A percentile compares a stretch with the other conserved stretches of the same genome.
These are phyloP conservation scores for Peronospora tabacina DNA, from an alignment of 352 stramenopile species.

Conservation along the genomic window DNA sequence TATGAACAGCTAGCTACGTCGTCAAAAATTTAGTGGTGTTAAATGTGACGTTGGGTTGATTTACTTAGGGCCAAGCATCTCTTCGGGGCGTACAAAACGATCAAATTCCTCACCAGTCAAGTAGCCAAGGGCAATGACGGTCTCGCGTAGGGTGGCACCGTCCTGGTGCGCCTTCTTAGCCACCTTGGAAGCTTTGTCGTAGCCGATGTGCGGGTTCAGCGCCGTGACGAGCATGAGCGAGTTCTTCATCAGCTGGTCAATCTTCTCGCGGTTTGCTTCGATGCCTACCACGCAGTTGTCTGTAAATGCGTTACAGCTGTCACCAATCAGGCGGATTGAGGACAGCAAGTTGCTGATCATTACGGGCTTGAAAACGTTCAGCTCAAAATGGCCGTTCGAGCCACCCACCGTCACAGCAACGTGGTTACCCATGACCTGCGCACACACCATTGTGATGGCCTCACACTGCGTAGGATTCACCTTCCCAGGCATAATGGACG, in stretches of 20 bases:
- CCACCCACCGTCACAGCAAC: conserved; percentile 89
- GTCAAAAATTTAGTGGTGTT: not conserved
- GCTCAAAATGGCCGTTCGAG: conserved; percentile 94
- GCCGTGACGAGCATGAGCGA: conserved; percentile 96
- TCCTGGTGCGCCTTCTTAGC: conserved; percentile 95
- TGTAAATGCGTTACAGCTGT: conserved; percentile 86
- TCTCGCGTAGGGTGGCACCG: conserved; percentile 89
- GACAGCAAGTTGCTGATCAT: conserved; percentile 89
- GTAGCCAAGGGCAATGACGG: conserved; percentile 83
- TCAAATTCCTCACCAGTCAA: conserved; percentile 94
- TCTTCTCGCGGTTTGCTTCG: conserved; percentile 83
- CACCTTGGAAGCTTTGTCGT: conserved; percentile 95
- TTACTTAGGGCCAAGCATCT: conserved; percentile 92
- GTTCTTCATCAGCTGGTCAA: conserved; percentile 91
- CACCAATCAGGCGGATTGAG: conserved; percentile 82
- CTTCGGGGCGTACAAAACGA: conserved; percentile 89
- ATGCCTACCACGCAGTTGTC: conserved; percentile 91
- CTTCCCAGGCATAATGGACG: conserved; percentile 71
- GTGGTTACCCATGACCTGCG: conserved; percentile 95
- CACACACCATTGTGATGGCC: conserved; percentile 94
- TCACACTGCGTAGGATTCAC: conserved; percentile 91
- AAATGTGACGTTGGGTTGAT: not conserved
- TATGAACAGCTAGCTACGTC: not conserved
- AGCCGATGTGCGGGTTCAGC: conserved; percentile 95
- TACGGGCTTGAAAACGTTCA: conserved; percentile 97